Evolutionary conservation across 345 rosid species (phyloP).

Genomic region (Populus pruinosa): DNA sequence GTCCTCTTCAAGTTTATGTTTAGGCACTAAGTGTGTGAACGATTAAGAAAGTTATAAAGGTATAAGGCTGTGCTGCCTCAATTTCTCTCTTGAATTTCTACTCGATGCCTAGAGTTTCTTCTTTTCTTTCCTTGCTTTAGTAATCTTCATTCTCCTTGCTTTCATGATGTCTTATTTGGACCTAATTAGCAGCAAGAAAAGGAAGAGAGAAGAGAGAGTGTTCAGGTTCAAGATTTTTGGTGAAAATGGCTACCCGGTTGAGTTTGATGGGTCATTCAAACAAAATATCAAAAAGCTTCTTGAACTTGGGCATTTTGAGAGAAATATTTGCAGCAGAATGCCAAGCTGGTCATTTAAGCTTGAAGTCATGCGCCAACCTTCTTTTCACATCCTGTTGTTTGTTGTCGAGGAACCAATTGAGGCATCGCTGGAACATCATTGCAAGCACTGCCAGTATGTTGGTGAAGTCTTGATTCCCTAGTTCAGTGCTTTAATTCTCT

Average conservation of each 20-base stretch:
- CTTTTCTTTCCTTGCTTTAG: not conserved
- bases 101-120: not conserved
- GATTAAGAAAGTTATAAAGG: not conserved
- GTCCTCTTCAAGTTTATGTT: constrained; percentile 41
- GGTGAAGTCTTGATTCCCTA: constrained; percentile 48
- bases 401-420: constrained; percentile 73
- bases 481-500: not conserved
- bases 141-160: not conserved
- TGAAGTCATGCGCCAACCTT: constrained; percentile 72
- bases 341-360: constrained; percentile 89
- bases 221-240: constrained; percentile 76
- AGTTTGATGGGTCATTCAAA: constrained; percentile 56
- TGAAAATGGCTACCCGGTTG: constrained; percentile 63
- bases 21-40: constrained; percentile 52
- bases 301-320: constrained; percentile 60
- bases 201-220: constrained; percentile 71
- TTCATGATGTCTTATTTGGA: constrained; percentile 27
- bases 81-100: constrained; percentile 17
- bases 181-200: constrained; percentile 40
- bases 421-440: constrained; percentile 46
- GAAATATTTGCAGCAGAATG: constrained; percentile 29
- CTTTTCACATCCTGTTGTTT: constrained; percentile 59
- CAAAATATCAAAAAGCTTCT: constrained; percentile 59
- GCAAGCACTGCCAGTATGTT: constrained; percentile 78
- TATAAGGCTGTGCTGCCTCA: not conserved